Percentiles rank a stretch among this genome's conserved stretches.
Evolutionary conservation across 148 eudicot species (phyloP).

Genomic region (Amaranthus palmeri): DNA sequence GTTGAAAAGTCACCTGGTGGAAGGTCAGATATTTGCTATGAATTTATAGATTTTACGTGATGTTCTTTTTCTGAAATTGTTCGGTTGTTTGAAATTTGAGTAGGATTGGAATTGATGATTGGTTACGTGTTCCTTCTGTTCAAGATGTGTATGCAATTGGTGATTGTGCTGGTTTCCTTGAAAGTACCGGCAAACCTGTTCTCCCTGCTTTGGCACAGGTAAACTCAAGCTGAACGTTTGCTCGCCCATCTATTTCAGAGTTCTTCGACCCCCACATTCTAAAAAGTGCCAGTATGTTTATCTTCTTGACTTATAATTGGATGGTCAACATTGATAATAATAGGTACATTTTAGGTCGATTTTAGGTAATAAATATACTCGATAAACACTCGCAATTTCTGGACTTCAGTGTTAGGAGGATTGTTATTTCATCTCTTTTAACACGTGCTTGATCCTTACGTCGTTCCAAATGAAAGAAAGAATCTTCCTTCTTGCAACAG

Average conservation of each 20-base stretch:
- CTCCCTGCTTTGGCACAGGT: slow-evolving; percentile 99
- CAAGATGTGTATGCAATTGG: slow-evolving; percentile 84
- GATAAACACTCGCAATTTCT: background rate
- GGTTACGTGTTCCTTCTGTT: slow-evolving; percentile 79
- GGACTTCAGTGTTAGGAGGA: background rate
- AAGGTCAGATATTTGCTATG: slow-evolving; percentile 39
- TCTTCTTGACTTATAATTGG: background rate
- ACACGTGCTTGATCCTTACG: background rate
- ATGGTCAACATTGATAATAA: background rate
- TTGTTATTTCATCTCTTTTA: background rate
- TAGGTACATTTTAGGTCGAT: background rate
- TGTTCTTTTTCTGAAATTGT: background rate
- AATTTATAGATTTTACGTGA: slow-evolving; percentile 1
- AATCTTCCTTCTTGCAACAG: slow-evolving; percentile 31
- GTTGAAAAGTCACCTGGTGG: slow-evolving; percentile 86
- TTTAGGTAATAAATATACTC: background rate
- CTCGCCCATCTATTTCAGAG: background rate
- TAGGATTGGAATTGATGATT: slow-evolving; percentile 92
- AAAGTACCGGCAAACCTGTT: slow-evolving; percentile 78
- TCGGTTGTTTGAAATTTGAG: slow-evolving; percentile 9
- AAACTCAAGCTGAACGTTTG: background rate
- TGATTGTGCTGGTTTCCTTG: slow-evolving; percentile 91
- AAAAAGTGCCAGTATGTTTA: no score
- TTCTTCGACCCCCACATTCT: background rate
- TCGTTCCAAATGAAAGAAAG: background rate